phyloP scores from a whole-genome alignment of 1,284 basidiomycete genomes.

The Neonothopanus nambi region DNA sequence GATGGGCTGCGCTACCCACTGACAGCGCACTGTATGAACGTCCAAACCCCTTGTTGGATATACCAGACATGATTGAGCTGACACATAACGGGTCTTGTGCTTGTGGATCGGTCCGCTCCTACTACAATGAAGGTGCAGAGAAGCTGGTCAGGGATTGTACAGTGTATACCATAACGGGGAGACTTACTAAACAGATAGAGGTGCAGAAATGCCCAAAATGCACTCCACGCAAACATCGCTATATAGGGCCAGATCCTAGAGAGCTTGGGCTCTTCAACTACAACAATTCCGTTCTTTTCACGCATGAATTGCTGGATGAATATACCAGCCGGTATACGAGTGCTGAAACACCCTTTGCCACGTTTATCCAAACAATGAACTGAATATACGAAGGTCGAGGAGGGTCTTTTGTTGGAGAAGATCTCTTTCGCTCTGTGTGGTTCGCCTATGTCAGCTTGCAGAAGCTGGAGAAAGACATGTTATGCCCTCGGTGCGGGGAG shows the following conservation, averaged over 20 bases:
- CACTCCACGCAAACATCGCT: slow-evolving; percentile 12
- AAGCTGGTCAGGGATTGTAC: background rate
- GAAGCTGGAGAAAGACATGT: slow-evolving; percentile 17
- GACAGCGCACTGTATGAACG: background rate
- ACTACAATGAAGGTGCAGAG: background rate
- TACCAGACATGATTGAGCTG: background rate
- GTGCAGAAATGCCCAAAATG: slow-evolving; percentile 15
- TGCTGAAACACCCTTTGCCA: slow-evolving; percentile 12
- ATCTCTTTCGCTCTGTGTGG: slow-evolving; percentile 20
- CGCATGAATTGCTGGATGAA: too few relatives aligned
- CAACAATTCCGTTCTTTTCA: slow-evolving; percentile 29
- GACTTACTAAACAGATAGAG: slow-evolving; percentile 5
- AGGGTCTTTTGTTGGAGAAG: background rate
- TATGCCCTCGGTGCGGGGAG: slow-evolving; percentile 23
- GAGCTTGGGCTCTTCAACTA: slow-evolving; percentile 30
- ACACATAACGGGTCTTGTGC: background rate
- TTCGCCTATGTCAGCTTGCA: slow-evolving; percentile 25
- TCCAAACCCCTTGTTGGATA: background rate
- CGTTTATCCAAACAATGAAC: background rate
- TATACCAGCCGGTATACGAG: slow-evolving; percentile 9
- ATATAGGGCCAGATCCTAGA: slow-evolving; percentile 30
- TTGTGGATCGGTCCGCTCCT: background rate
- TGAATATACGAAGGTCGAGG: background rate
- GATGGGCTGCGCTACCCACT: background rate
- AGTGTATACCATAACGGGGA: slow-evolving; percentile 9